Base-by-base conservation (phyloP, 1,284 basidiomycete genomes). In the Porodaedalea pini region DNA sequence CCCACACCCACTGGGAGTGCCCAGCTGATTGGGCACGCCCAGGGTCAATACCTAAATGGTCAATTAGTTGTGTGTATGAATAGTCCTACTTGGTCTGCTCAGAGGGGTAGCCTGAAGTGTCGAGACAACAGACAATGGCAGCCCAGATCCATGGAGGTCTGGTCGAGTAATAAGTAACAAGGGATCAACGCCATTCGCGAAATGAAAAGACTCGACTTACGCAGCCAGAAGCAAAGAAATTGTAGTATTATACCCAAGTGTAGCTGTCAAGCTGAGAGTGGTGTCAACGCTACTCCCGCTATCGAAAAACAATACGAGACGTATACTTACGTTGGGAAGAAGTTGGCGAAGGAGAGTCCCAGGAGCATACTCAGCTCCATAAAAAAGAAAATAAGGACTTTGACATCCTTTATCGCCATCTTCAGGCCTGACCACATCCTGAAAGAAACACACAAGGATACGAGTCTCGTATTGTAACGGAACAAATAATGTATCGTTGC, bases 281-380 rank as follows among this genome's bases (percentile, higher is more conserved):
- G 81, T 89, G 2, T 85, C 86, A 17, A 90, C 17, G 13, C n/a
- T 11, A 0, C 40, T 11, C 8, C 17, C 2, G 34, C 4, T 37
- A 6, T 25, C 32, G 53, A 23, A 36, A n/a, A 25, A 11, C 15
- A 31, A 2, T 29, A 19, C n/a, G 25, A 54, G 43, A n/a, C 8
- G 2, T 10, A 29, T 17, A 70, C 77, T 55, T 62, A 84, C 81
- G 85, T 86, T 13, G 83, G 84, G 72, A 88, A 90, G 75, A 87
- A 90, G 62, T 85, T 82, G 53, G 85, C 81, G 67, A 87, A 89
- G 43, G 83, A 85, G 23, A 88, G 70, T 0, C 86, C 86, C 10
- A 90, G 66, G 8, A 82, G 66, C 60, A 80, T 78, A 0, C 77
- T 66, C 32, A 75, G 78, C 2, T 69, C 69, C 75, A 83, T 78